Conservation (phyloP, 148 eudicot species). For the Amaranthus hypochondriacus region DNA sequence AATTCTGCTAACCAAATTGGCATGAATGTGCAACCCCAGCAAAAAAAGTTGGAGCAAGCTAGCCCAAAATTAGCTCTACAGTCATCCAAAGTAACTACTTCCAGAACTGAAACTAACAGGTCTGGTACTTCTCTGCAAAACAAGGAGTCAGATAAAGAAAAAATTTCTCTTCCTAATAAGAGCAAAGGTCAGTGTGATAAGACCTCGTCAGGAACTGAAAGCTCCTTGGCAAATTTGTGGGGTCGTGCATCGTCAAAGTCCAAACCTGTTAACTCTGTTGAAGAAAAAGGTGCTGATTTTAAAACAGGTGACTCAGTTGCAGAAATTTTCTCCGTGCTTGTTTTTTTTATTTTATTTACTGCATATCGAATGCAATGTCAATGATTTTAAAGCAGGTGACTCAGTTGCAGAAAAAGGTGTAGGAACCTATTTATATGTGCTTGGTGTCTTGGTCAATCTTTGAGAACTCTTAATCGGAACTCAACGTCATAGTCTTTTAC, state of each 20-base stretch:
- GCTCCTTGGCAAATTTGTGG: slow-evolving; percentile 83
- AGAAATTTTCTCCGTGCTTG: background rate
- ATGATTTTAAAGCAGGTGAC: background rate
- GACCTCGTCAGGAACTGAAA: slow-evolving; percentile 50
- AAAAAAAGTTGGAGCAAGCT: slow-evolving; percentile 42
- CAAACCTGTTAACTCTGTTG: slow-evolving; percentile 36
- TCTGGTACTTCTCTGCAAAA: slow-evolving; percentile 22
- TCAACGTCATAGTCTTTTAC: background rate
- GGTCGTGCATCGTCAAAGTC: slow-evolving; percentile 77
- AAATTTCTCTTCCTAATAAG: slow-evolving; percentile 39
- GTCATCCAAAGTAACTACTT: slow-evolving; percentile 27
- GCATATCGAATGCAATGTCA: background rate
- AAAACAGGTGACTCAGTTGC: slow-evolving; percentile 43
- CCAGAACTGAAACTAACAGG: slow-evolving; percentile 36
- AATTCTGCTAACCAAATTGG: slow-evolving; percentile 29
- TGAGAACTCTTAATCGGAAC: background rate
- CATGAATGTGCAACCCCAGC: slow-evolving; percentile 41
- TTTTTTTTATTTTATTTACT: background rate
- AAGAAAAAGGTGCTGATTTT: slow-evolving; percentile 31
- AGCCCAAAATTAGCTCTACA: slow-evolving; percentile 39
- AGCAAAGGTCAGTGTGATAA: slow-evolving; percentile 50
- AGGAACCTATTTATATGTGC: background rate
- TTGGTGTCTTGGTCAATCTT: background rate
- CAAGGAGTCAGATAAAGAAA: slow-evolving; percentile 47
- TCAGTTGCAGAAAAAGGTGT: background rate